A percentile compares a stretch with the other conserved stretches of the same genome.
These are phyloP conservation scores for Aspergillus panamensis DNA, from an alignment of 495 filamentous ascomycete species.

Conservation along the genomic window DNA sequence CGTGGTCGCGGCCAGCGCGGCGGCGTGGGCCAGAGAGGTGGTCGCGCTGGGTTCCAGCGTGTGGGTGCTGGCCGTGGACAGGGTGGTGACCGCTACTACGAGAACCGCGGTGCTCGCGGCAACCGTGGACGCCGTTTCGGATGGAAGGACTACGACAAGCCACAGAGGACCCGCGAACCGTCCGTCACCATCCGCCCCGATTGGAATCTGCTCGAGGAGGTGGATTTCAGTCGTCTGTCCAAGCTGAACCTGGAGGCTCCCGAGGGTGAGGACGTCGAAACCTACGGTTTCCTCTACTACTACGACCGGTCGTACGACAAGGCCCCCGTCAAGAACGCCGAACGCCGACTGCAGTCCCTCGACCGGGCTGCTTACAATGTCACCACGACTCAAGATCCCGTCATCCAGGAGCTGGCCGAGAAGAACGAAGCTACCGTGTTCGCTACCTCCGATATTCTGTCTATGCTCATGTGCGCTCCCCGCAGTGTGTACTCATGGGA, in stretches of 20 bases:
- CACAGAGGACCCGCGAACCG: constrained; percentile 89
- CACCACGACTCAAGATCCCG: constrained; percentile 88
- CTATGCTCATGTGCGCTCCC: constrained; percentile 98
- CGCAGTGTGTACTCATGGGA: constrained; percentile 97
- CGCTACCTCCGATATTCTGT: constrained; percentile 92
- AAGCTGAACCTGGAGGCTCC: constrained; percentile 95
- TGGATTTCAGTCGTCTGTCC: constrained; percentile 89
- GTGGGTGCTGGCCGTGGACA: constrained; percentile 61
- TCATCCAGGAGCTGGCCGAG: constrained; percentile 95
- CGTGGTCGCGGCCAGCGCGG: constrained; percentile 74
- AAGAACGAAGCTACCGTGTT: constrained; percentile 97
- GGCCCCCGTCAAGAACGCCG: constrained; percentile 78
- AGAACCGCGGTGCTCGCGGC: constrained; percentile 52
- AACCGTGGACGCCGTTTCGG: constrained; percentile 79
- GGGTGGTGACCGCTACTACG: constrained; percentile 58
- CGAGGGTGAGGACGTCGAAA: constrained; percentile 90
- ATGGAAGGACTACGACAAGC: constrained; percentile 99
- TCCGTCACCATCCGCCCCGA: constrained; percentile 91
- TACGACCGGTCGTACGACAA: constrained; percentile 96
- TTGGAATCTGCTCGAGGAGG: constrained; percentile 95
- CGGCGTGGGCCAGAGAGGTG: constrained; percentile 46
- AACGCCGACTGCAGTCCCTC: constrained; percentile 79
- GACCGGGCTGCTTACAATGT: constrained; percentile 97
- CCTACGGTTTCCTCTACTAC: constrained; percentile 95
- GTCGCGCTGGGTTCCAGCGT: constrained; percentile 62